Base-by-base conservation (phyloP, 192 early-diverging fungal species). In the Backusella tarrabulga region DNA sequence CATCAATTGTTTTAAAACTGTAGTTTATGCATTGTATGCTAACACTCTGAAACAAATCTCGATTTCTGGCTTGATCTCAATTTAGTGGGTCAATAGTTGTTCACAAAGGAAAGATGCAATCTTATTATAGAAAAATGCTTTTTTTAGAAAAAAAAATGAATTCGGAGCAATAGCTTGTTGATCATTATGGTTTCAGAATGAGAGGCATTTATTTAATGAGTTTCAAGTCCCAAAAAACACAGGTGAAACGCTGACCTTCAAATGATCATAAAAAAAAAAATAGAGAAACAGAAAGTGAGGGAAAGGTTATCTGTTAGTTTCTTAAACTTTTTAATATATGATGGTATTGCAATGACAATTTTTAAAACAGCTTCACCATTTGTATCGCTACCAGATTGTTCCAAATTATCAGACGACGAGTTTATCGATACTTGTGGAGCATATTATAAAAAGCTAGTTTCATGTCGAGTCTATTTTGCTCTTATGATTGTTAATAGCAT, bases 381-480 rank as follows among this genome's bases (percentile, higher is more conserved):
- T 63, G 2, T 29, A 23, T 3, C 9, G 3, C 12, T 63, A 29
- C 56, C 56, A 29, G 56, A 63, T 29, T 63, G 56, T 29, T 29
- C 21, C 26, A 23, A 63, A 4, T 3, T 23, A n/a, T 4, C 11
- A 14, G 56, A 29, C 3, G 26, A 29, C 11, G 56, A 63, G 3
- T 63, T 26, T 29, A 29, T 63, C 7, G 26, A 29, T n/a, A 63
- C 6, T 1, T 63, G 56, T 29, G 56, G 26, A 63, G 21, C 21
- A 9, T 63, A 26, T 63, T 29, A 29, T 2, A 63, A 3, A 29
- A 63, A 63, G 23, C 21, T 63, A 29, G 29, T 63, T 63, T 26
- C 56, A 29, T 40, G 32, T 69, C 68, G 68, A 21, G 42, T 68
- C 12, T 76, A 76, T 34, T 69, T 76, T 34, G 23, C 38, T 21